These are phyloP conservation scores for Chlorophyllum brunneum DNA, from an alignment of 768 basidiomycete genomes.

Conservation along the genomic window DNA sequence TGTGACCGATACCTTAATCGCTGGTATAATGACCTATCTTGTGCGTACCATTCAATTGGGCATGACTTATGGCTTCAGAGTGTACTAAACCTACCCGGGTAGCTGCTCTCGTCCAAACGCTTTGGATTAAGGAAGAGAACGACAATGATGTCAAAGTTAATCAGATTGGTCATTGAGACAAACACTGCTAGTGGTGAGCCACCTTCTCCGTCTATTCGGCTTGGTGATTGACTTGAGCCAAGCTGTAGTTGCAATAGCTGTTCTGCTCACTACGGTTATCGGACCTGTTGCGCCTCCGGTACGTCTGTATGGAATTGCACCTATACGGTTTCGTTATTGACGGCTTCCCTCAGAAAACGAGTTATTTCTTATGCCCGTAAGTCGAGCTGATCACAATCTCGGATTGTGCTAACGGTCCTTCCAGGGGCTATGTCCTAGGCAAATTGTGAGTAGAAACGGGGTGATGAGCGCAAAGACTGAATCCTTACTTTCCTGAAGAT, in stretches of 20 bases:
- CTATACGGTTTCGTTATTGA: neutral
- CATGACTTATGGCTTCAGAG: neutral
- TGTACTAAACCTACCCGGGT: too few species aligned
- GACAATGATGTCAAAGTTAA: constrained; percentile 1
- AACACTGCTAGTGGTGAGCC: constrained; percentile 8
- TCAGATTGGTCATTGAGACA: constrained; percentile 8
- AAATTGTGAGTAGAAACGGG: constrained; percentile 1
- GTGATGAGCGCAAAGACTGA: neutral
- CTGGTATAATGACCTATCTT: constrained; percentile 1
- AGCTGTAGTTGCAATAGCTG: constrained; percentile 8
- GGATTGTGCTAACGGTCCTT: neutral
- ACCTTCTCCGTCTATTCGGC: neutral
- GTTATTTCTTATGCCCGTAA: constrained; percentile 12
- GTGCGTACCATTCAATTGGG: neutral
- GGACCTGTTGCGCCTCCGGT: constrained; percentile 9
- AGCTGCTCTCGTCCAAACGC: neutral
- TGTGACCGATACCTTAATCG: constrained; percentile 8
- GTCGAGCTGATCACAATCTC: neutral
- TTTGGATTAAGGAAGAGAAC: neutral
- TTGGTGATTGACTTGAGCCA: neutral
- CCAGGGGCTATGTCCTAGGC: constrained; percentile 7
- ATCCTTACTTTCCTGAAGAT: neutral
- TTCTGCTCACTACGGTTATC: constrained; percentile 4
- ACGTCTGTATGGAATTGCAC: neutral
- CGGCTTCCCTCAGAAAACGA: neutral